phyloP scores from a whole-genome alignment of 164 flowering plant genomes.

The Buxus sempervirens region DNA sequence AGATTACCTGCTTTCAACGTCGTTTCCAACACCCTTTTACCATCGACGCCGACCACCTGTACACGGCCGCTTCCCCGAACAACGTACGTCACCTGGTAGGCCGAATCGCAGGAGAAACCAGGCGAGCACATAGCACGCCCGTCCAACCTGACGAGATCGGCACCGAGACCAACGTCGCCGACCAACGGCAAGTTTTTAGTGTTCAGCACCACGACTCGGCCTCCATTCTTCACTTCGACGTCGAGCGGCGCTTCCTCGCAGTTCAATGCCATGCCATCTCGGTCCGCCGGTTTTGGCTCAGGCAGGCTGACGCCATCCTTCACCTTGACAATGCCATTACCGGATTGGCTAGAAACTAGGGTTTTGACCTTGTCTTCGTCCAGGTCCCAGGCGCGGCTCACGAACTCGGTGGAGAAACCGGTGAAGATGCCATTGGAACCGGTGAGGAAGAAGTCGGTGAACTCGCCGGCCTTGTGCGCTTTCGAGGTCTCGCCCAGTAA shows the following conservation, averaged over 20 bases:
- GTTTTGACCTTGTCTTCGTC: constrained; percentile 40
- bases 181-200: constrained; percentile 76
- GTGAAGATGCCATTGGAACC: constrained; percentile 70
- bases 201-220: constrained; percentile 69
- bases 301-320: constrained; percentile 39
- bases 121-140: constrained; percentile 84
- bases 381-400: constrained; percentile 68
- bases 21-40: constrained; percentile 53
- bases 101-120: constrained; percentile 88
- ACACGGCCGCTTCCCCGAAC: constrained; percentile 76
- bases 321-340: constrained; percentile 55
- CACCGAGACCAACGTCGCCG: constrained; percentile 79
- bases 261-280: constrained; percentile 61
- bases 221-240: constrained; percentile 65
- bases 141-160: constrained; percentile 80
- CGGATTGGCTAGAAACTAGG: constrained; percentile 50
- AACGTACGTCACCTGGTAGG: constrained; percentile 78
- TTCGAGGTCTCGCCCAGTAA: constrained; percentile 73
- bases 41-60: constrained; percentile 77
- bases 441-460: constrained; percentile 64
- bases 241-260: constrained; percentile 82
- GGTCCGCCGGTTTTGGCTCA: constrained; percentile 45
- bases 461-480: constrained; percentile 68
- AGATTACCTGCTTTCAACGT: constrained; percentile 56
- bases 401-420: constrained; percentile 80